Evolutionary conservation across 2,329 filamentous ascomycete genomes (phyloP).

Genomic region (Colletotrichum tabaci): DNA sequence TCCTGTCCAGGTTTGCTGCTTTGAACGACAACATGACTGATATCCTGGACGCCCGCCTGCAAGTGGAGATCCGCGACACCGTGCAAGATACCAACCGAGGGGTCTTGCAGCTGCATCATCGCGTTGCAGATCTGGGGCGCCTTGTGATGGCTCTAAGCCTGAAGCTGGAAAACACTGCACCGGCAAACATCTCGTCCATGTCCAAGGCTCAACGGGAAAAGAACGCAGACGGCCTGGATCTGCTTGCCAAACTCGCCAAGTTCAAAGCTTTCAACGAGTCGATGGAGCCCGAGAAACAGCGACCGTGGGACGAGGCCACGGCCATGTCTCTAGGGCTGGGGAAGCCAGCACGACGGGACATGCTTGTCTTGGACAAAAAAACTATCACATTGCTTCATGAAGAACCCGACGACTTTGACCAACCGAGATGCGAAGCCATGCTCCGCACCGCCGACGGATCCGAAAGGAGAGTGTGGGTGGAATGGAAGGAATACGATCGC

Average conservation of each 20-base stretch:
- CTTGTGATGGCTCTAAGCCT: constrained; percentile 63
- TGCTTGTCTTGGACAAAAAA: constrained; percentile 53
- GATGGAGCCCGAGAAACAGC: constrained; percentile 50
- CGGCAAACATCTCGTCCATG: constrained; percentile 48
- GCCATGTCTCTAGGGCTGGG: constrained; percentile 58
- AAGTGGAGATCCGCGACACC: constrained; percentile 63
- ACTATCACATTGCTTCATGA: constrained; percentile 52
- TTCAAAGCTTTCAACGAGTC: constrained; percentile 68
- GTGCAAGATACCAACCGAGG: constrained; percentile 65
- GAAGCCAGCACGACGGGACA: constrained; percentile 50
- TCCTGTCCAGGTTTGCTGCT: constrained; percentile 59
- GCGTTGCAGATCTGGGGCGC: constrained; percentile 61
- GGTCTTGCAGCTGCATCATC: constrained; percentile 62
- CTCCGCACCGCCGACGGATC: constrained; percentile 53
- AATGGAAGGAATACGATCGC: constrained; percentile 65
- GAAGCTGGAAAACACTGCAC: constrained; percentile 54
- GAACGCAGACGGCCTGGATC: constrained; percentile 57
- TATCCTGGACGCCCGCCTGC: constrained; percentile 62
- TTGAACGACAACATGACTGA: constrained; percentile 65
- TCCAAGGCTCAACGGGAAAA: constrained; percentile 54
- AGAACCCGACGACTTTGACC: constrained; percentile 51
- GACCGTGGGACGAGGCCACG: constrained; percentile 54
- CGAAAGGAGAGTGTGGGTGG: constrained; percentile 61
- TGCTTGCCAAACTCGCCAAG: constrained; percentile 61
- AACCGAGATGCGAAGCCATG: constrained; percentile 57